A percentile compares a stretch with the other conserved stretches of the same genome.
phyloP scores from a whole-genome alignment of 139 green algal genomes.

The Edaphochlamys debaryana region DNA sequence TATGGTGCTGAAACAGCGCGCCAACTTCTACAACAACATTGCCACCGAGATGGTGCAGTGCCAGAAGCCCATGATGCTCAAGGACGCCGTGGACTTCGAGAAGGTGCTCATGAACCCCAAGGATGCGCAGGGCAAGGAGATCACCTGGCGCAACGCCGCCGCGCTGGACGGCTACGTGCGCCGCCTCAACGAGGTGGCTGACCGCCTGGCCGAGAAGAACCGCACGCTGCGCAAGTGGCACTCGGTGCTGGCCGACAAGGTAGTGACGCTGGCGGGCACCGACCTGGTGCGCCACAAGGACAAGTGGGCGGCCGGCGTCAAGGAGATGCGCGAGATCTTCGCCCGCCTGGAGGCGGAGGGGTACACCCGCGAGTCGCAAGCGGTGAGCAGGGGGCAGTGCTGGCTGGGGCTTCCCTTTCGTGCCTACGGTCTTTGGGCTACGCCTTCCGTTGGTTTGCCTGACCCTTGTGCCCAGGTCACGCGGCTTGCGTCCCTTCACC shows the following conservation, averaged over 20 bases:
- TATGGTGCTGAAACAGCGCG: conserved; percentile 85
- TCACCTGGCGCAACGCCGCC: conserved; percentile 81
- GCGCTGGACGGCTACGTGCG: conserved; percentile 82
- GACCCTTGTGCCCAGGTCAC: too few relatives aligned
- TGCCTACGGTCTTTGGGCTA: too few relatives aligned
- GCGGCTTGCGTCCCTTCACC: too few relatives aligned
- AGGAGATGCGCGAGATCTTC: conserved; percentile 80
- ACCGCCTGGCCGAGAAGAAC: conserved; percentile 65
- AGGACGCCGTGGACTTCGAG: conserved; percentile 82
- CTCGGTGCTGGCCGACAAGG: conserved; percentile 57
- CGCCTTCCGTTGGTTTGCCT: too few relatives aligned
- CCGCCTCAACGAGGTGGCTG: conserved; percentile 63
- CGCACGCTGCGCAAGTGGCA: conserved; percentile 75
- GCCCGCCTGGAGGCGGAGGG: conserved; percentile 71
- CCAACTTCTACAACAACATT: conserved; percentile 92
- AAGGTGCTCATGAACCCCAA: conserved; percentile 79
- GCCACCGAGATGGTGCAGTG: conserved; percentile 80
- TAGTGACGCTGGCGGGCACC: conserved; percentile 68
- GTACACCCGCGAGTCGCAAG: conserved; percentile 66
- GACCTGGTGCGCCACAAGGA: conserved; percentile 81
- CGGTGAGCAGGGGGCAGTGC: conserved; percentile 30
- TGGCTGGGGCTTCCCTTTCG: too few relatives aligned
- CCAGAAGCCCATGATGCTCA: conserved; percentile 89
- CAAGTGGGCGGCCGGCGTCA: conserved; percentile 74
- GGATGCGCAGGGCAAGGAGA: conserved; percentile 74